phyloP scores from a whole-genome alignment of 495 filamentous ascomycete species.

The Glarea lozoyensis region DNA sequence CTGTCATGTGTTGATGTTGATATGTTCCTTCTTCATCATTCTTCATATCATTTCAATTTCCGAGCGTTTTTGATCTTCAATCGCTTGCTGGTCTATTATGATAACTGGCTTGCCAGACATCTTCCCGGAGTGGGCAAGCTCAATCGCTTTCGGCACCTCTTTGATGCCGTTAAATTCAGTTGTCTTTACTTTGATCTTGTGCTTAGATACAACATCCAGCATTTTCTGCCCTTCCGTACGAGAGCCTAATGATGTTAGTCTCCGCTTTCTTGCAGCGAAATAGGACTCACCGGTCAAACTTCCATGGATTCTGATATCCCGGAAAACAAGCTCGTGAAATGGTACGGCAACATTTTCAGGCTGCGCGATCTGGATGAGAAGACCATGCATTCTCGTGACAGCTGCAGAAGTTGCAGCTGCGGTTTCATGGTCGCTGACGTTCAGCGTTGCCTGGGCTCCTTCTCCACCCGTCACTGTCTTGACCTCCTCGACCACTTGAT shows the following conservation, averaged over 20 bases:
- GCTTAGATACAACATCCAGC: conserved; percentile 40
- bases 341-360: conserved; percentile 37
- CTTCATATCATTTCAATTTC: conserved; percentile 10
- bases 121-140: conserved; percentile 39
- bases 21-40: too few relatives aligned
- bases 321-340: conserved; percentile 43
- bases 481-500: conserved; percentile 35
- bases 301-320: conserved; percentile 43
- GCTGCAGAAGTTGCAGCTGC: conserved; percentile 41
- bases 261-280: not conserved
- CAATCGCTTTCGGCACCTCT: conserved; percentile 37
- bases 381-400: conserved; percentile 45
- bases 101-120: conserved; percentile 46
- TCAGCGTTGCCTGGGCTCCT: conserved; percentile 38
- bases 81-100: conserved; percentile 31
- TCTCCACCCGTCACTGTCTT: conserved; percentile 34
- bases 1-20: too few relatives aligned
- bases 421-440: conserved; percentile 31
- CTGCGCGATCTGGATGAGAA: conserved; percentile 46
- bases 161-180: conserved; percentile 44
- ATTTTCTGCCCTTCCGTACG: conserved; percentile 38
- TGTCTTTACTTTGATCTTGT: conserved; percentile 39
- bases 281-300: conserved; percentile 23
- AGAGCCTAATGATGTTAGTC: conserved; percentile 25
- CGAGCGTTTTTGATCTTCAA: conserved; percentile 10